Percentiles rank a stretch among this genome's conserved stretches.
phyloP scores from a whole-genome alignment of 371 early-diverging fungal genomes.

The Parasitella parasitica region DNA sequence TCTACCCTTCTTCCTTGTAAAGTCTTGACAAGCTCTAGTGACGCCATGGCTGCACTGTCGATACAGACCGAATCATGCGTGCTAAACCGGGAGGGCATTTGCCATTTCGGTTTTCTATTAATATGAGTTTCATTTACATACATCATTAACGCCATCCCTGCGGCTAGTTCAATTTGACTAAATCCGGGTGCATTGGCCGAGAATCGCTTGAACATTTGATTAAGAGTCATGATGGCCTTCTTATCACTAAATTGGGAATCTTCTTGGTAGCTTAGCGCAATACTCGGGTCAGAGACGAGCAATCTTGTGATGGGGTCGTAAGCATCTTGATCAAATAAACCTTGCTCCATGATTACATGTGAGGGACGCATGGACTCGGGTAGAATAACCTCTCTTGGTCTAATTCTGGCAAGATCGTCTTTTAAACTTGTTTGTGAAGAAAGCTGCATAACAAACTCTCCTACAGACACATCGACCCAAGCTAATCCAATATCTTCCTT shows the following conservation, averaged over 20 bases:
- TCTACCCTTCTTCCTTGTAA: constrained; percentile 51
- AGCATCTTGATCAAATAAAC: constrained; percentile 5
- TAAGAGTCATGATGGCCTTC: constrained; percentile 3
- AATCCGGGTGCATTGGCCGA: constrained; percentile 5
- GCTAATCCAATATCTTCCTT: constrained; percentile 65
- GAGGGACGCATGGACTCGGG: constrained; percentile 33
- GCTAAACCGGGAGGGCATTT: constrained; percentile 47
- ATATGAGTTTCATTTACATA: constrained; percentile 62
- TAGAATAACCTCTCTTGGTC: constrained; percentile 82
- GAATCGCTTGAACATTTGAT: constrained; percentile 11
- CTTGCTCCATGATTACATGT: constrained; percentile 8
- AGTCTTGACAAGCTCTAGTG: constrained; percentile 57
- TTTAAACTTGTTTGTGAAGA: constrained; percentile 49
- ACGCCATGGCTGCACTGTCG: constrained; percentile 60
- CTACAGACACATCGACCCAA: constrained; percentile 92
- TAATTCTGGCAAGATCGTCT: constrained; percentile 78
- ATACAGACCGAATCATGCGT: constrained; percentile 53
- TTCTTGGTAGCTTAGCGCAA: constrained; percentile 32
- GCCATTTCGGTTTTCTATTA: constrained; percentile 44
- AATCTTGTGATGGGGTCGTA: constrained; percentile 22
- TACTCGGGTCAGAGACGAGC: constrained; percentile 8
- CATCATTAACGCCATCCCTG: constrained; percentile 51
- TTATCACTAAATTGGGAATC: constrained; percentile 17
- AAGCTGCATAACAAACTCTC: constrained; percentile 77
- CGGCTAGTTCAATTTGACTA: constrained; percentile 41